phyloP scores from a whole-genome alignment of 2,329 filamentous ascomycete species.

The Trichocomaceae sp. region DNA sequence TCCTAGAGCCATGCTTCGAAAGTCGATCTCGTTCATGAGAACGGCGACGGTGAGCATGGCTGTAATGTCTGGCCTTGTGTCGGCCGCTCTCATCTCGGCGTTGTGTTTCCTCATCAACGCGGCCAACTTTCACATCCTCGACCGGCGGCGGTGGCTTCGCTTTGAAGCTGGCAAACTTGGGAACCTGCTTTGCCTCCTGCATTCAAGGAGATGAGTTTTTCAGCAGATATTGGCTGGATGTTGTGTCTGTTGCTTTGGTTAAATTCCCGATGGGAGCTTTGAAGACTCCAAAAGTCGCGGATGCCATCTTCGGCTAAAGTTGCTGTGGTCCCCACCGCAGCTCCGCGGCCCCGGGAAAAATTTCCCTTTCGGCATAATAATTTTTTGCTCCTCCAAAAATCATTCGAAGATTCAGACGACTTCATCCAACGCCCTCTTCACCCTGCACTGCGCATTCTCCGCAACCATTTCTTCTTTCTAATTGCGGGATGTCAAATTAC shows the following conservation, averaged over 20 bases:
- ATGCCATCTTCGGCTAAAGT: background rate
- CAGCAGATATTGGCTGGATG: conserved; percentile 15
- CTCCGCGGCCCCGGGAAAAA: conserved; percentile 20
- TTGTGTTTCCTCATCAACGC: conserved; percentile 9
- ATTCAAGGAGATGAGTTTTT: conserved; percentile 3
- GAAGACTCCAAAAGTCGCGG: no score
- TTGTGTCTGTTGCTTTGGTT: background rate
- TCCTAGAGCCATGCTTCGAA: conserved; percentile 13
- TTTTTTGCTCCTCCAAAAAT: conserved; percentile 17
- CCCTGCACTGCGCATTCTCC: background rate
- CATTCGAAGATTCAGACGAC: background rate
- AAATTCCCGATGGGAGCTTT: no score
- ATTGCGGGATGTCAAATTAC: conserved; percentile 6
- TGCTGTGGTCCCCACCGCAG: conserved; percentile 14
- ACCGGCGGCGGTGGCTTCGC: conserved; percentile 36
- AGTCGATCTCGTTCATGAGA: conserved; percentile 16
- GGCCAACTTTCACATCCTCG: conserved; percentile 14
- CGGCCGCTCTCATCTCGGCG: conserved; percentile 20
- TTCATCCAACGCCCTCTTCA: conserved; percentile 1
- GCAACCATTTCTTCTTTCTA: background rate
- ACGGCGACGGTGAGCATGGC: conserved; percentile 19
- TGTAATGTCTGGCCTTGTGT: conserved; percentile 20
- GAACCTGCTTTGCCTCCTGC: conserved; percentile 44
- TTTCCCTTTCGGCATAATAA: conserved; percentile 18
- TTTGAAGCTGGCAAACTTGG: conserved; percentile 71